Evolutionary conservation across 257 asterid genomes (phyloP), one percentile per base, ranked within the genome.

Genomic region (Fraxinus anomala): DNA sequence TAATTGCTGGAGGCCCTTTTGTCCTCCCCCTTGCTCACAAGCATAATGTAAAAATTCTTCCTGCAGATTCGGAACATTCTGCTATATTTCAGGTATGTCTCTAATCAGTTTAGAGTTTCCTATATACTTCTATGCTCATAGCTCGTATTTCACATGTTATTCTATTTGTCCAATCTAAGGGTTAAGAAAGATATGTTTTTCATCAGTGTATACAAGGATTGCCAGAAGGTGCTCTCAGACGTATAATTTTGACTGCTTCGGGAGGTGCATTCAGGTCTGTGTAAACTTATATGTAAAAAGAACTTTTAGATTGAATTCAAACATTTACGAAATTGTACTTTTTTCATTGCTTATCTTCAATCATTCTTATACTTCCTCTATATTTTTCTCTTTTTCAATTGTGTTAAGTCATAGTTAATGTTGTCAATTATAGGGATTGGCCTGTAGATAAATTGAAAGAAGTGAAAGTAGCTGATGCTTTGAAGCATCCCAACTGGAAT

Each of bases 61-160:
- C 99, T 30, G 98, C 99, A 16, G 99, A 96, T 89, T 96, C 98
- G 0, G 99, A 96, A 75, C 99, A 96, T 85, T 96, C 99, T 68
- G 99, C 98, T 70, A 96, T 93, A 86, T 96, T 96, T 88, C 99
- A 96, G 97, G 98, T 96, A 72, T 63, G 21, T 24, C 66, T 24
- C 74, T 69, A 13, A 73, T 17, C 33, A 34, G 72, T 49, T 76
- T 65, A 16, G 65, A 33, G 12, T 44, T 47, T 39, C 37, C 28
- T 6, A 5, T 4, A 3, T 24, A 34, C 34, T 34, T 72, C 21
- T 34, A 33, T 68, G 36, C 16, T 72, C 19, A 66, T n/a, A 10
- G 6, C 72, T 61, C 1, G 24, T 51, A 17, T 72, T 76, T 56
- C 28, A 77, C 26, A 33, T 49, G 31, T 19, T 10, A 16, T 7